A percentile compares a stretch with the other conserved stretches of the same genome.
Conservation (phyloP, 495 filamentous ascomycete species). For the Margaritispora aquatica region DNA sequence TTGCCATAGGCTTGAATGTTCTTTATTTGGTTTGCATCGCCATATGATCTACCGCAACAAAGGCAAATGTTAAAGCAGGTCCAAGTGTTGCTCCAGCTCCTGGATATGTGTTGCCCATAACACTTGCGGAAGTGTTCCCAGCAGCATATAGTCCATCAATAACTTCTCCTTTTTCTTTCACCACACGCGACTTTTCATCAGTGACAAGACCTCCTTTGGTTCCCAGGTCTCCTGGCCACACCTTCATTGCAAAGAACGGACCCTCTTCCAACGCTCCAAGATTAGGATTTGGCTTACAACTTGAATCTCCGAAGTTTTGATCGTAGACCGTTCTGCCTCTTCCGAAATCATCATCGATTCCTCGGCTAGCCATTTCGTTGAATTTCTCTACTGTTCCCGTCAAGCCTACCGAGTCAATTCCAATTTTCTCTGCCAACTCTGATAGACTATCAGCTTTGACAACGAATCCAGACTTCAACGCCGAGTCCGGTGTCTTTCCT, state of each 20-base stretch:
- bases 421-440: conserved; percentile 36
- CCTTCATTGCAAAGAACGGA: conserved; percentile 24
- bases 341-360: conserved; percentile 23
- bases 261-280: conserved; percentile 14
- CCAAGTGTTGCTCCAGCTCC: conserved; percentile 21
- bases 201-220: conserved; percentile 24
- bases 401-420: conserved; percentile 4
- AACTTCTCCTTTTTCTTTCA: conserved; percentile 10
- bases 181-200: conserved; percentile 17
- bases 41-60: conserved; percentile 11
- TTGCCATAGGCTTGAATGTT: not conserved
- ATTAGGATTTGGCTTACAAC: conserved; percentile 18
- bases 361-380: conserved; percentile 21
- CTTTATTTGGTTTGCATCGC: not conserved
- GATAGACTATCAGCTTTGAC: conserved; percentile 31
- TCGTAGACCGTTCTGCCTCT: conserved; percentile 22
- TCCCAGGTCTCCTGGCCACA: conserved; percentile 23
- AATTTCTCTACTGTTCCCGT: conserved; percentile 16
- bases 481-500: not conserved
- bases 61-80: conserved; percentile 23
- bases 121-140: conserved; percentile 16
- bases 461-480: conserved; percentile 12
- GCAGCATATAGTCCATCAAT: conserved; percentile 25
- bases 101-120: conserved; percentile 23
- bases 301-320: conserved; percentile 22